Evolutionary conservation across 1,284 basidiomycete species (phyloP).

Genomic region (Afroboletus lepidellus): DNA sequence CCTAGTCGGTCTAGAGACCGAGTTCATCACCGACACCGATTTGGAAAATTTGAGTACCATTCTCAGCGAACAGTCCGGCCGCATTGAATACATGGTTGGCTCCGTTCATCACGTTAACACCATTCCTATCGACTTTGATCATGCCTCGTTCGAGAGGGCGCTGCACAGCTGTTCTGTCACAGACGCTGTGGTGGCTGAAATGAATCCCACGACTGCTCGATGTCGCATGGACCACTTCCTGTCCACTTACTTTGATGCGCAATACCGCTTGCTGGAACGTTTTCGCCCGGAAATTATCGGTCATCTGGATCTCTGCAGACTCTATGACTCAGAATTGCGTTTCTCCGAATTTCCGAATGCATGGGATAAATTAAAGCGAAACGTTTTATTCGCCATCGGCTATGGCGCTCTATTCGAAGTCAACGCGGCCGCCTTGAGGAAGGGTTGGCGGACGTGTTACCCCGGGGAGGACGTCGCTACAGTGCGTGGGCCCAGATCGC

Average conservation of each 20-base stretch:
- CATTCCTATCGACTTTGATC: slow-evolving; percentile 93
- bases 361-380: slow-evolving; percentile 71
- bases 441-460: slow-evolving; percentile 86
- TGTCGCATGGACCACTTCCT: slow-evolving; percentile 51
- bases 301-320: slow-evolving; percentile 88
- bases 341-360: slow-evolving; percentile 57
- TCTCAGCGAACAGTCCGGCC: slow-evolving; percentile 41
- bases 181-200: slow-evolving; percentile 24
- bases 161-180: slow-evolving; percentile 43
- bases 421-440: slow-evolving; percentile 90
- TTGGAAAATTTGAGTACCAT: slow-evolving; percentile 57
- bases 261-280: slow-evolving; percentile 65
- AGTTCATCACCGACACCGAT: slow-evolving; percentile 76
- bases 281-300: slow-evolving; percentile 90
- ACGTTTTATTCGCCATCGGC: slow-evolving; percentile 68
- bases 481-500: slow-evolving; percentile 45
- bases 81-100: slow-evolving; percentile 90
- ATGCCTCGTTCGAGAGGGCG: slow-evolving; percentile 62
- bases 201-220: slow-evolving; percentile 20
- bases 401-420: slow-evolving; percentile 95
- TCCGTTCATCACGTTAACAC: slow-evolving; percentile 89
- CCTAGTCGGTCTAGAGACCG: slow-evolving; percentile 92
- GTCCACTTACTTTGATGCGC: slow-evolving; percentile 78
- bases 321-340: slow-evolving; percentile 65
- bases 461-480: slow-evolving; percentile 77